Conservation (phyloP, 306 rosid genomes). For the Casuarina cunninghamiana region DNA sequence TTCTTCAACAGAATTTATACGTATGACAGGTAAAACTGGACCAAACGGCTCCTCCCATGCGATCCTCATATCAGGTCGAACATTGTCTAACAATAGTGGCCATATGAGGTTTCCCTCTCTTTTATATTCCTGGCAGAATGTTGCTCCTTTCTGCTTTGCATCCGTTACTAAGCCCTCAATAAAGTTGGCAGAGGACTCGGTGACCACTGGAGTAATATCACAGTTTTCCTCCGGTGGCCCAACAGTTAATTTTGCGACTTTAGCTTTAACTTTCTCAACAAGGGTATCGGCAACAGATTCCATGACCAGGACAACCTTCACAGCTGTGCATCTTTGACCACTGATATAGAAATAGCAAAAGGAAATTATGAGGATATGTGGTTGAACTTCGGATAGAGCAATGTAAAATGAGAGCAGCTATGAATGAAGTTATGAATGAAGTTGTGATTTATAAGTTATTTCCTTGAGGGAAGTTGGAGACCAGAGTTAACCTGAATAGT, state of each 20-base stretch:
- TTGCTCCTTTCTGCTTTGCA: conserved; percentile 91
- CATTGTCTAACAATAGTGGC: conserved; percentile 86
- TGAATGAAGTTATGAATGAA: conserved; percentile 8
- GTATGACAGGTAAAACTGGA: conserved; percentile 81
- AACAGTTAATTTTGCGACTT: conserved; percentile 69
- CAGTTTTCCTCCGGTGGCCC: conserved; percentile 79
- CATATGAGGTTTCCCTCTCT: conserved; percentile 96
- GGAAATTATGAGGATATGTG: not conserved
- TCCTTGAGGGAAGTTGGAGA: not conserved
- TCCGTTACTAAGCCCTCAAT: conserved; percentile 85
- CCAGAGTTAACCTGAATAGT: not conserved
- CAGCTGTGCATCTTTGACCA: conserved; percentile 98
- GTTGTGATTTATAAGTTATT: not conserved
- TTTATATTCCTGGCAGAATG: conserved; percentile 91
- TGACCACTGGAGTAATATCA: conserved; percentile 87
- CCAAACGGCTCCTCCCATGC: conserved; percentile 99
- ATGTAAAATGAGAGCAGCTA: not conserved
- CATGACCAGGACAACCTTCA: conserved; percentile 87
- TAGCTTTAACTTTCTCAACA: conserved; percentile 81
- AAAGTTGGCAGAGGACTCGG: conserved; percentile 87
- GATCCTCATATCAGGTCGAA: conserved; percentile 97
- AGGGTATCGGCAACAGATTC: conserved; percentile 87
- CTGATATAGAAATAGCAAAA: conserved; percentile 35
- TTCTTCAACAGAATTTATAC: conserved; percentile 85
- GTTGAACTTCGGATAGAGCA: not conserved